A percentile compares a stretch with the other conserved stretches of the same genome.
Conservation (phyloP, 495 filamentous ascomycete species). For the Neurospora intermedia region DNA sequence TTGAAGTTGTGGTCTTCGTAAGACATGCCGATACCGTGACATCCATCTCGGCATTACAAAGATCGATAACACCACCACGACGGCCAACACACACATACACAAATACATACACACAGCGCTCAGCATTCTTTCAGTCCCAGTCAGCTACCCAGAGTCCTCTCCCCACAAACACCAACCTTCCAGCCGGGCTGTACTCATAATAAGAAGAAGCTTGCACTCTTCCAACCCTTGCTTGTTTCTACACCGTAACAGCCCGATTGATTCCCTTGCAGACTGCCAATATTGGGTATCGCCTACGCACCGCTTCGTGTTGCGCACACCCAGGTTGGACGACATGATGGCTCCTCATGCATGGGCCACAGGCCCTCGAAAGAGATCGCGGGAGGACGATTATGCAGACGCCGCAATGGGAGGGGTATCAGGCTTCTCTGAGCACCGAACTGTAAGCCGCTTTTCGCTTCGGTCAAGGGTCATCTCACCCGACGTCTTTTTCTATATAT, state of each 20-base stretch:
- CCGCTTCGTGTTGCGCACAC: background rate
- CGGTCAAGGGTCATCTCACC: background rate
- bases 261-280: background rate
- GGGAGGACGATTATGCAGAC: constrained; percentile 25
- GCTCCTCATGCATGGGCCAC: constrained; percentile 12
- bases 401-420: constrained; percentile 15
- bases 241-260: background rate
- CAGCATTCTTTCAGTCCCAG: background rate
- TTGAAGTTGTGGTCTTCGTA: background rate
- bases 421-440: constrained; percentile 39
- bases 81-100: background rate
- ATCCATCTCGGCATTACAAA: background rate
- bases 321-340: constrained; percentile 5
- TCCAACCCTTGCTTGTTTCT: background rate
- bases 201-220: background rate
- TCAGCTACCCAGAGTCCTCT: background rate
- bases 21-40: background rate
- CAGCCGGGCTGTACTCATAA: background rate
- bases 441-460: constrained; percentile 22
- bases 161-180: background rate
- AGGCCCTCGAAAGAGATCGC: constrained; percentile 18
- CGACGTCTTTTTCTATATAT: background rate
- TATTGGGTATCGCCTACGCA: background rate
- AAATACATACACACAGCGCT: background rate
- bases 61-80: background rate